A percentile compares a stretch with the other conserved stretches of the same genome.
Evolutionary conservation across 805 yeast genomes (phyloP).

Genomic region (Saccharomyces eubayanus): DNA sequence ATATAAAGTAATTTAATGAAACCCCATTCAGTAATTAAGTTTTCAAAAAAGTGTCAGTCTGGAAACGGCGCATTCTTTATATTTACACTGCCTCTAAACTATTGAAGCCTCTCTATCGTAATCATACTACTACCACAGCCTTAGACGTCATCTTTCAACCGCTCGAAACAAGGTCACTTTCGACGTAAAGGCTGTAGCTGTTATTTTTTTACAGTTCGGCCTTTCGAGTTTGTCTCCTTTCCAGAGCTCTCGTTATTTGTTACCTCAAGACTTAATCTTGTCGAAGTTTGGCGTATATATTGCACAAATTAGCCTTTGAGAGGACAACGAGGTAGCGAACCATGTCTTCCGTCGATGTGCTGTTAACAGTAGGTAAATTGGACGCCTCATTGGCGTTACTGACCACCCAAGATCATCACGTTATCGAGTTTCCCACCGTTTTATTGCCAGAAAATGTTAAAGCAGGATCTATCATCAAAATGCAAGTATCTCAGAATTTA

Average conservation of each 20-base stretch:
- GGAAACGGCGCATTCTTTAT: not conserved
- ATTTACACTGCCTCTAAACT: not conserved
- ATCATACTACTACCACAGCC: too few relatives aligned
- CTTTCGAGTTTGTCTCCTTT: not conserved
- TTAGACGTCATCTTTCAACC: not conserved
- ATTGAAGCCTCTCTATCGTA: not conserved
- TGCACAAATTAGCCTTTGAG: not conserved
- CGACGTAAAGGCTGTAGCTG: not conserved
- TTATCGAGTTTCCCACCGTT: constrained; percentile 94
- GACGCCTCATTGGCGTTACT: constrained; percentile 91
- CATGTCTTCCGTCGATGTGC: constrained; percentile 58
- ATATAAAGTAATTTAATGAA: not conserved
- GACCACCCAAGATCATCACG: constrained; percentile 84
- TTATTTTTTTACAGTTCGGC: not conserved
- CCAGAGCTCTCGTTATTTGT: not conserved
- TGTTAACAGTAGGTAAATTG: constrained; percentile 88
- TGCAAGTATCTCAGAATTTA: constrained; percentile 71
- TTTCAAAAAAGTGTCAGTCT: not conserved
- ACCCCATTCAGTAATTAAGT: not conserved
- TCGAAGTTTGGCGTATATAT: not conserved
- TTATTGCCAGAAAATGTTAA: constrained; percentile 80
- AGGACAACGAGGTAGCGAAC: not conserved
- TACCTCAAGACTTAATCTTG: not conserved
- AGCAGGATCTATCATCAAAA: constrained; percentile 86
- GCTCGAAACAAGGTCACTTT: not conserved